These are phyloP conservation scores for Beverwykella pulmonaria DNA, from an alignment of 495 filamentous ascomycete genomes.

Conservation along the genomic window DNA sequence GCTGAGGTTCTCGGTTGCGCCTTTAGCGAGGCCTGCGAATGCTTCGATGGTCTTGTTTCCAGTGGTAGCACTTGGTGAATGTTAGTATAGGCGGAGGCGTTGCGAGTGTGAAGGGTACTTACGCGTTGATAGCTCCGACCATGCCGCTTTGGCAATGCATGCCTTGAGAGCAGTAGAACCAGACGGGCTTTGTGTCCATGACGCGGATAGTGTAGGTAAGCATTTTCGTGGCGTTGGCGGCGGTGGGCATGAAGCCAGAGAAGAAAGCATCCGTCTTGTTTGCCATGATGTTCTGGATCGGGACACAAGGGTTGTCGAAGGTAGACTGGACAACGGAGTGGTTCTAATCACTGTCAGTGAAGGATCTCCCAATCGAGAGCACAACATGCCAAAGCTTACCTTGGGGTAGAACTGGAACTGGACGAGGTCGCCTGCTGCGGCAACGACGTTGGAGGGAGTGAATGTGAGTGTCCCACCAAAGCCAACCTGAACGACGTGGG, in stretches of 20 bases:
- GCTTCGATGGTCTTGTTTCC: slow-evolving; percentile 35
- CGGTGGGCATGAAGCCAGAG: slow-evolving; percentile 45
- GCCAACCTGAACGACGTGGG: slow-evolving; percentile 40
- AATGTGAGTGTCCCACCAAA: slow-evolving; percentile 40
- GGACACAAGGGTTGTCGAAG: slow-evolving; percentile 50
- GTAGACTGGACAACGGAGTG: slow-evolving; percentile 53
- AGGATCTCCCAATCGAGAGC: slow-evolving; percentile 6
- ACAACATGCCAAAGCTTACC: slow-evolving; percentile 36
- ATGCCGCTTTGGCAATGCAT: slow-evolving; percentile 48
- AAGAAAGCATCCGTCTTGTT: slow-evolving; percentile 44
- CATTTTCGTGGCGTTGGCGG: slow-evolving; percentile 6
- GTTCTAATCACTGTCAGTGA: slow-evolving; percentile 43
- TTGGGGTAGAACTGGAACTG: slow-evolving; percentile 58
- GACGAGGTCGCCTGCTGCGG: slow-evolving; percentile 51
- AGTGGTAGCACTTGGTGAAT: slow-evolving; percentile 15
- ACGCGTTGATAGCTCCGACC: slow-evolving; percentile 49
- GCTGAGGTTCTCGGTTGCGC: slow-evolving; percentile 23
- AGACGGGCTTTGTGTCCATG: slow-evolving; percentile 47
- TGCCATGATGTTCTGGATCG: slow-evolving; percentile 36
- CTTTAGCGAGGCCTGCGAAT: slow-evolving; percentile 24
- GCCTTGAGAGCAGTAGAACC: slow-evolving; percentile 50
- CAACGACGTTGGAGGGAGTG: slow-evolving; percentile 49
- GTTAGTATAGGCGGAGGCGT: not conserved
- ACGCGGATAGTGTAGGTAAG: slow-evolving; percentile 45
- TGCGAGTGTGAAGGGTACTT: slow-evolving; percentile 26